A percentile compares a stretch with the other conserved stretches of the same genome.
phyloP scores from a whole-genome alignment of 768 basidiomycete genomes.

The Cytidiella melzeri region DNA sequence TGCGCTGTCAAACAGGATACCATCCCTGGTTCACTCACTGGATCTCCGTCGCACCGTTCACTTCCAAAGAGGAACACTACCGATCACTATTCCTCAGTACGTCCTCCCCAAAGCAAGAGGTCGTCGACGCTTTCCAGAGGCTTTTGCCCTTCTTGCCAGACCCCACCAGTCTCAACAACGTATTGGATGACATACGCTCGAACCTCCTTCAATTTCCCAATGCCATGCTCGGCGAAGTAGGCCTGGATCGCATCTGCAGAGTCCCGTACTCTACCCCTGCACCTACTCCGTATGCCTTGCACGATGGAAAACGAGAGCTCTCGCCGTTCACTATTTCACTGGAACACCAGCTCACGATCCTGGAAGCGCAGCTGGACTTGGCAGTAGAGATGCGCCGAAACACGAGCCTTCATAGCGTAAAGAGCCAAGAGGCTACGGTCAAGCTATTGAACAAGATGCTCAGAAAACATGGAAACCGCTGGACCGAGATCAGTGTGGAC shows the following conservation, averaged over 20 bases:
- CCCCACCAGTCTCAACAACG: slow-evolving; percentile 53
- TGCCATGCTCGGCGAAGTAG: slow-evolving; percentile 91
- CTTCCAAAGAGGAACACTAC: slow-evolving; percentile 73
- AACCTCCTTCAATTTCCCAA: slow-evolving; percentile 56
- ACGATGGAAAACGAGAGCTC: slow-evolving; percentile 40
- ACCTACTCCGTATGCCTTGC: slow-evolving; percentile 13
- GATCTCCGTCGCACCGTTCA: slow-evolving; percentile 43
- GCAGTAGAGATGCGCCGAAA: slow-evolving; percentile 75
- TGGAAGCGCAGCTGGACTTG: slow-evolving; percentile 80
- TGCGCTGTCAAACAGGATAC: slow-evolving; percentile 49
- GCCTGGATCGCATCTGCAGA: slow-evolving; percentile 77
- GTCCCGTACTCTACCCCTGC: slow-evolving; percentile 55
- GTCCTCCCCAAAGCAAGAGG: slow-evolving; percentile 14
- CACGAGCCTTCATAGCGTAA: slow-evolving; percentile 85
- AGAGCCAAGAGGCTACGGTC: slow-evolving; percentile 60
- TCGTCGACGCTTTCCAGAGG: slow-evolving; percentile 40
- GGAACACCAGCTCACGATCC: slow-evolving; percentile 72
- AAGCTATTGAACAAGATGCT: slow-evolving; percentile 59
- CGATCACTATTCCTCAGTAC: slow-evolving; percentile 52
- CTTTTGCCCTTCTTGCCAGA: slow-evolving; percentile 67
- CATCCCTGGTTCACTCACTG: slow-evolving; percentile 93
- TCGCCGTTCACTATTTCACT: slow-evolving; percentile 78
- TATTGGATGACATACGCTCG: slow-evolving; percentile 52
- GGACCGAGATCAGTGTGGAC: slow-evolving; percentile 71
- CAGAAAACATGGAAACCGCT: slow-evolving; percentile 48